Base-by-base conservation (phyloP, 1,284 basidiomycete genomes). In the Ceratobasidium sp. region DNA sequence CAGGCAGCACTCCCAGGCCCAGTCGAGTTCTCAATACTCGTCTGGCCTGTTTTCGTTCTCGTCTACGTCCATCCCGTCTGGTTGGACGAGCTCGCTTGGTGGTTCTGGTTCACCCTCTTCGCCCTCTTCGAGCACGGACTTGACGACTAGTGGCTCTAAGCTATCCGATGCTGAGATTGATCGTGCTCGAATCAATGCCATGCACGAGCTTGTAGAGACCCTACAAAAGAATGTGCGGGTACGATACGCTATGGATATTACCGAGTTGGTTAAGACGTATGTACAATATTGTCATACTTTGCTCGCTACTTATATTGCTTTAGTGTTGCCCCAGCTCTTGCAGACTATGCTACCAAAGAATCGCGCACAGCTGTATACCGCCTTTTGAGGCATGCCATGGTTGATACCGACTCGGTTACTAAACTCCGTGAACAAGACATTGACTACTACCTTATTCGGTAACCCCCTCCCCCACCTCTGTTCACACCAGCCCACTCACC, bases 381-480 rank as follows among this genome's bases (percentile, higher is more conserved):
- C n/a, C 85, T 97, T 0, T 86, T 98, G 9, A 89, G 97, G 31
- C 92, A 97, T 80, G 84, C 90, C 1, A 82, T 98, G 4, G 89
- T 95, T 1, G 93, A 94, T 80, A 82, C 84, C 1, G 87, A 89
- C 57, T 91, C 90, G 11, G 89, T 91, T 33, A 88, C 87, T 75
- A 84, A 84, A 56, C 87, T 91, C 63, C 84, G 77, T 15, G 65
- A 64, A 14, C 66, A 75, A 22, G 86, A 92, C 8, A 82, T 98
- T 53, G 95, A 98, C 79, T 96, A 94, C 89, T 96, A 95, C 80
- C 89, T 99, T 65, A 89, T 97, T 76, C 91, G 92, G 94, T 95
- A 78, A 63, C 80, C 29, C 17, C 54, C 44, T 36, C 64, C 54
- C 33, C 63, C 74, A n/a, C 57, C 41, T 47, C 36, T 24, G 56